Evolutionary conservation across 257 asterid genomes (phyloP).

Genomic region (Lithospermum erythrorhizon): DNA sequence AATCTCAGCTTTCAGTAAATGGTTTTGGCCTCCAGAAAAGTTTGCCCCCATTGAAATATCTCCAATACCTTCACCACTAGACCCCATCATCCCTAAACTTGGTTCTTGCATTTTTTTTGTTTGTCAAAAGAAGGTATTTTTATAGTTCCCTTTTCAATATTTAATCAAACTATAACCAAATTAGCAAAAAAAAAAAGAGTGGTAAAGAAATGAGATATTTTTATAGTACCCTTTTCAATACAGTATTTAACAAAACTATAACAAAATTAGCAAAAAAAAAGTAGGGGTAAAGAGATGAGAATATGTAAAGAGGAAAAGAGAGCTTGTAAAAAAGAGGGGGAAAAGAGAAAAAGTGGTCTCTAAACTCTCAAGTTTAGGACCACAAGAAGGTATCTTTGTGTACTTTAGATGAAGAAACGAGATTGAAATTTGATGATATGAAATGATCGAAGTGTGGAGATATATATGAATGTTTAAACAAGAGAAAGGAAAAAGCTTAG

Average conservation of each 20-base stretch:
- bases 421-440: not conserved
- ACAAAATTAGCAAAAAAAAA: not conserved
- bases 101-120: constrained; percentile 31
- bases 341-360: constrained; percentile 7
- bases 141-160: not conserved
- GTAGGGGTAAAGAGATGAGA: not conserved
- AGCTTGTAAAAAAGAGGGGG: constrained; percentile 17
- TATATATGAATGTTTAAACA: constrained; percentile 14
- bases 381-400: constrained; percentile 13
- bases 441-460: constrained; percentile 10
- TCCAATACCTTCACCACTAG: constrained; percentile 11
- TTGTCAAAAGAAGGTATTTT: not conserved
- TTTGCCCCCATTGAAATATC: constrained; percentile 19
- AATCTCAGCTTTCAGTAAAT: constrained; percentile 72
- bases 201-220: not conserved
- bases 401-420: not conserved
- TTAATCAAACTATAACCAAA: no score
- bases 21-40: constrained; percentile 19
- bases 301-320: constrained; percentile 13
- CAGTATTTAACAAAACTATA: not conserved
- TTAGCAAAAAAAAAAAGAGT: not conserved
- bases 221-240: not conserved
- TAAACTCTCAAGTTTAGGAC: constrained; percentile 8
- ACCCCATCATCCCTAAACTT: constrained; percentile 27
- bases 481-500: not conserved